phyloP scores from a whole-genome alignment of 805 yeast species.

The Ogataea glucozyma region DNA sequence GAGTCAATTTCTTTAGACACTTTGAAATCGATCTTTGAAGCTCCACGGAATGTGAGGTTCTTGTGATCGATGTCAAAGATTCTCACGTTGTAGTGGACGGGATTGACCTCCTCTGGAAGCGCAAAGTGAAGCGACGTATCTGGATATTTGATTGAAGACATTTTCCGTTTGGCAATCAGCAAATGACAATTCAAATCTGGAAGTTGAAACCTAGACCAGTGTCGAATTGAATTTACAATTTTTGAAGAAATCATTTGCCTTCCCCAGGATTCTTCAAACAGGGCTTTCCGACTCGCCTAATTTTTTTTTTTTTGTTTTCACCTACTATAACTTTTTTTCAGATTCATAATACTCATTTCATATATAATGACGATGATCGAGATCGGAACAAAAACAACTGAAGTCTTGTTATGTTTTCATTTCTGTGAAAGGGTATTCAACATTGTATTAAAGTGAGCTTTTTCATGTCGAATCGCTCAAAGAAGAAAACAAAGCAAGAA shows the following conservation, averaged over 20 bases:
- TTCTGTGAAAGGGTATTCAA: constrained; percentile 15
- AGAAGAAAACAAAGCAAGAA: constrained; percentile 9
- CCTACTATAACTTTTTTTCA: no score
- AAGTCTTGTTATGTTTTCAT: constrained; percentile 2
- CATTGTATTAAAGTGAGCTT: constrained; percentile 7
- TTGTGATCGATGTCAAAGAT: constrained; percentile 57
- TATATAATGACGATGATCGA: not conserved
- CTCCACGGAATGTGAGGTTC: constrained; percentile 48
- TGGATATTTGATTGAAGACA: constrained; percentile 18
- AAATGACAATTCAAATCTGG: no score
- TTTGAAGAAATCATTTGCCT: not conserved
- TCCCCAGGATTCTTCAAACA: not conserved
- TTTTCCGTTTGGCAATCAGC: not conserved
- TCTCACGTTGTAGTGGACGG: constrained; percentile 70
- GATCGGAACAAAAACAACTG: not conserved
- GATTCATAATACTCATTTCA: not conserved
- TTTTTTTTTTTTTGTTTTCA: constrained; percentile 3
- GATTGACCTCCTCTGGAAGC: constrained; percentile 53
- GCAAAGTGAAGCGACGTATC: constrained; percentile 50
- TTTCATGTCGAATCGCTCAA: constrained; percentile 8
- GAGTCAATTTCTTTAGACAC: constrained; percentile 44
- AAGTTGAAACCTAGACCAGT: not conserved
- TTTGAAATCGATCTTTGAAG: constrained; percentile 47
- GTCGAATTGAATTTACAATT: not conserved
- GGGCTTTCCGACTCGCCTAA: not conserved